Conservation (phyloP, 768 basidiomycete genomes). For the Auricularia auricula-judae region DNA sequence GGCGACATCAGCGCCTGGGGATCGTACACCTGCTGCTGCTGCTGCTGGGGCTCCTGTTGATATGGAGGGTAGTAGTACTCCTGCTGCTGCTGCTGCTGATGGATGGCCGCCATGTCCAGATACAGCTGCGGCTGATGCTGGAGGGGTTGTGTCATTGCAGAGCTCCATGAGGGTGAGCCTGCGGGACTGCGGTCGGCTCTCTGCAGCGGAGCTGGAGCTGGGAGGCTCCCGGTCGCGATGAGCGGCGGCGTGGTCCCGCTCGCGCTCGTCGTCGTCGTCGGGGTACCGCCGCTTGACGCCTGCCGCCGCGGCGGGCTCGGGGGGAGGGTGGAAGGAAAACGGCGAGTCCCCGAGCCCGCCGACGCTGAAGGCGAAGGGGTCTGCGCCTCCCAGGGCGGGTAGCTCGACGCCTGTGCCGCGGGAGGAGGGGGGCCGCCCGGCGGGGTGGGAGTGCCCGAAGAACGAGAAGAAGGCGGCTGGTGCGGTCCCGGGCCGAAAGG, state of each 20-base stretch:
- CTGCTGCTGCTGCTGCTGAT: conserved; percentile 19
- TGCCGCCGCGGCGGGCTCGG: conserved; percentile 31
- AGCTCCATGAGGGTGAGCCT: conserved; percentile 80
- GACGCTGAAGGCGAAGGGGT: conserved; percentile 1
- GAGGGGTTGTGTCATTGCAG: conserved; percentile 45
- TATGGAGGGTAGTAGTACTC: background rate
- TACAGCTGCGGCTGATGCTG: conserved; percentile 8
- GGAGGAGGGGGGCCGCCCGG: background rate
- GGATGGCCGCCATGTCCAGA: conserved; percentile 2
- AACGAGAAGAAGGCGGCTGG: conserved; percentile 45
- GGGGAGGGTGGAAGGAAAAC: conserved; percentile 64
- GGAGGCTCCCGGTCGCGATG: background rate
- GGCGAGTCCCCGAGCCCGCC: conserved; percentile 30
- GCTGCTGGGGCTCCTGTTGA: background rate
- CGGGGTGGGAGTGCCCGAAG: conserved; percentile 20
- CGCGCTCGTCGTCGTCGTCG: conserved; percentile 13
- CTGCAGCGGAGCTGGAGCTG: conserved; percentile 17
- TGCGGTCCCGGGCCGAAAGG: conserved; percentile 51
- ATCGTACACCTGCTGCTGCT: background rate
- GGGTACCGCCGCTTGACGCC: conserved; percentile 5
- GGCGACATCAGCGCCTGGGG: background rate
- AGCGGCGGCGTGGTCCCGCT: background rate
- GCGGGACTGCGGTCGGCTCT: conserved; percentile 69
- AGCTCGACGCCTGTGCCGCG: background rate
- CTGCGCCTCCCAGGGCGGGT: conserved; percentile 6